Evolutionary conservation across 192 early-diverging fungal species (phyloP), one percentile per base, ranked within the genome.

Genomic region (Dissophora globulifera): DNA sequence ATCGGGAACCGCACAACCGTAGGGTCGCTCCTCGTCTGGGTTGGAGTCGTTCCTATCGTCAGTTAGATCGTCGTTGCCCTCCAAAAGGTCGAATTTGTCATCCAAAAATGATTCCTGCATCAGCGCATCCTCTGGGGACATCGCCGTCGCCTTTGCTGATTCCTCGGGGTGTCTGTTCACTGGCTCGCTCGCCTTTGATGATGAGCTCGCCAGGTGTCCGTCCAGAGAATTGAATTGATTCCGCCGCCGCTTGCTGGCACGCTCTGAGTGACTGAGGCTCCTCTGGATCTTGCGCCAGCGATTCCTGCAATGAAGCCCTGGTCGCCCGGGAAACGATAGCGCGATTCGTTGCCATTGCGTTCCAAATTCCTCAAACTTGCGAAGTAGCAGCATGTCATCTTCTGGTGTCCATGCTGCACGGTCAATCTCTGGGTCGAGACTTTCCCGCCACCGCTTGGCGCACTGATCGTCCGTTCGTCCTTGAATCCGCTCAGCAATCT

Each of bases 401-500:
- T 89, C 87, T 6, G 87, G 78, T 7, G 81, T 86, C 91, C 91
- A 93, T 30, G 87, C 86, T 23, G 86, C 85, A 8, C 91, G 84
- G 38, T 93, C 88, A 17, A 93, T 93, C 9, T 84, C 80, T 12
- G 94, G 94, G 74, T 96, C 93, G 33, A 96, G 81, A 51, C 89
- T 88, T 81, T 96, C 95, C 23, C 90, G 83, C 89, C 94, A 96
- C 27, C 95, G 84, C 66, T 95, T 95, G 31, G 94, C 92, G 63
- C 95, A 97, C 64, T 95, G 94, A 62, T 93, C 92, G 60, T 93
- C 93, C 15, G 91, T 95, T 17, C 95, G 82, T 17, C 93, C 93
- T 5, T 82, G 79, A 47, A 97, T 90, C 53, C 81, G 82, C 62
- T 90, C 86, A 16, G 93, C 90, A 38, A 97, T 91, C 40, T 87